Conservation (phyloP, 306 rosid species). For the Vicia faba region DNA sequence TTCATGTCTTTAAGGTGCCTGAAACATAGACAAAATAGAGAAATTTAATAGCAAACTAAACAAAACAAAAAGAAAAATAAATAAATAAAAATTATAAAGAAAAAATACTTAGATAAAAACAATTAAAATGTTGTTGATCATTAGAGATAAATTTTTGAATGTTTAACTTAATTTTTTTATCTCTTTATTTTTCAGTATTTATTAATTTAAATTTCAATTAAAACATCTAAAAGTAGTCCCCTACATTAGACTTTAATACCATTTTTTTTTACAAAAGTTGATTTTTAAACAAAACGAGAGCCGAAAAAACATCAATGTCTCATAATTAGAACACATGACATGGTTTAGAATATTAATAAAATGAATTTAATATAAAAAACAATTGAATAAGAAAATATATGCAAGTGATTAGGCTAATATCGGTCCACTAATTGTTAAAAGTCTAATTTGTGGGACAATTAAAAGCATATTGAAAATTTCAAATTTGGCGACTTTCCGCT, state of each 20-base stretch:
- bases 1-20: too few relatives aligned
- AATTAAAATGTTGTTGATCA: too few relatives aligned
- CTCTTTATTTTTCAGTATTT: too few relatives aligned
- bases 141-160: too few relatives aligned
- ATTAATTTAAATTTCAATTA: too few relatives aligned
- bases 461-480: slow-evolving; percentile 38
- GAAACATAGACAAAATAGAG: too few relatives aligned
- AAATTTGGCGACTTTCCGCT: slow-evolving; percentile 41
- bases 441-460: slow-evolving; percentile 39
- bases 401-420: slow-evolving; percentile 30
- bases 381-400: not conserved
- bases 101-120: too few relatives aligned
- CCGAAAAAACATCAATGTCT: slow-evolving; percentile 23
- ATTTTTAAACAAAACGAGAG: slow-evolving; percentile 26
- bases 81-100: too few relatives aligned
- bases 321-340: not conserved
- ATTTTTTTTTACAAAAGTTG: not conserved
- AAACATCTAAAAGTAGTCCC: not conserved
- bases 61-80: too few relatives aligned
- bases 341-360: not conserved
- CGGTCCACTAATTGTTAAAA: slow-evolving; percentile 33
- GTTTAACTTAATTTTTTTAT: too few relatives aligned
- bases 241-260: slow-evolving; percentile 26
- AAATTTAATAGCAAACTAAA: too few relatives aligned
- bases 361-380: not conserved